These are phyloP conservation scores for Xylaria sp. DNA, from an alignment of 2,329 filamentous ascomycete species.

Conservation along the genomic window DNA sequence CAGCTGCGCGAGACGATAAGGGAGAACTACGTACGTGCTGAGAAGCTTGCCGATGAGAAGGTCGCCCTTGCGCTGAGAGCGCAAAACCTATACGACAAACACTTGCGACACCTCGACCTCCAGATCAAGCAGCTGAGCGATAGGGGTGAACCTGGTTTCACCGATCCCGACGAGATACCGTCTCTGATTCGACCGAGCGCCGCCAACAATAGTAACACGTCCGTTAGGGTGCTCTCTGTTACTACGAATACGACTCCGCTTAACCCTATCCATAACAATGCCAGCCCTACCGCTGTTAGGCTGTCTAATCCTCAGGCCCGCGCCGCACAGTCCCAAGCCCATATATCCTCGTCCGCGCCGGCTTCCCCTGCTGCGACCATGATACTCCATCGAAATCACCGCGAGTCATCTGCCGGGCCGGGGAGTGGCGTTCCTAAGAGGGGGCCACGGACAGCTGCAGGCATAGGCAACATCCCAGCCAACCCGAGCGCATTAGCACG, in stretches of 20 bases:
- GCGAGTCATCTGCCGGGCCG: constrained; percentile 70
- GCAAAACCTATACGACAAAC: constrained; percentile 69
- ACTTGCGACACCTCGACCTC: constrained; percentile 70
- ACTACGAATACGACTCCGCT: constrained; percentile 52
- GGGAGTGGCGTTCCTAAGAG: constrained; percentile 61
- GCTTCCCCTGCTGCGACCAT: constrained; percentile 70
- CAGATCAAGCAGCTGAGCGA: constrained; percentile 72
- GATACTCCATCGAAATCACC: constrained; percentile 65
- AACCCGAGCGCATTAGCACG: constrained; percentile 69
- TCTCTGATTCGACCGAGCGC: constrained; percentile 70
- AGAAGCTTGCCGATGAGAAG: constrained; percentile 80
- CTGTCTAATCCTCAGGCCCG: constrained; percentile 60
- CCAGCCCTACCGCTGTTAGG: constrained; percentile 57
- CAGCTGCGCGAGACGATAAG: constrained; percentile 72
- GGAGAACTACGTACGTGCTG: constrained; percentile 75
- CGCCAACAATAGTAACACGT: constrained; percentile 62
- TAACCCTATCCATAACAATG: constrained; percentile 53
- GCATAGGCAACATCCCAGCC: constrained; percentile 59
- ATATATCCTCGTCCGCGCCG: constrained; percentile 66
- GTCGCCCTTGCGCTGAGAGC: constrained; percentile 74
- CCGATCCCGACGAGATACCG: constrained; percentile 70
- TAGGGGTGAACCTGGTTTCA: constrained; percentile 69
- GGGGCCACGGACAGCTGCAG: constrained; percentile 60
- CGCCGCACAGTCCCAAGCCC: constrained; percentile 60
- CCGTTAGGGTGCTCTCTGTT: constrained; percentile 51